A percentile compares a stretch with the other conserved stretches of the same genome.
These are phyloP conservation scores for Sphenostylis stenocarpa DNA, from an alignment of 306 rosid genomes.

Conservation along the genomic window DNA sequence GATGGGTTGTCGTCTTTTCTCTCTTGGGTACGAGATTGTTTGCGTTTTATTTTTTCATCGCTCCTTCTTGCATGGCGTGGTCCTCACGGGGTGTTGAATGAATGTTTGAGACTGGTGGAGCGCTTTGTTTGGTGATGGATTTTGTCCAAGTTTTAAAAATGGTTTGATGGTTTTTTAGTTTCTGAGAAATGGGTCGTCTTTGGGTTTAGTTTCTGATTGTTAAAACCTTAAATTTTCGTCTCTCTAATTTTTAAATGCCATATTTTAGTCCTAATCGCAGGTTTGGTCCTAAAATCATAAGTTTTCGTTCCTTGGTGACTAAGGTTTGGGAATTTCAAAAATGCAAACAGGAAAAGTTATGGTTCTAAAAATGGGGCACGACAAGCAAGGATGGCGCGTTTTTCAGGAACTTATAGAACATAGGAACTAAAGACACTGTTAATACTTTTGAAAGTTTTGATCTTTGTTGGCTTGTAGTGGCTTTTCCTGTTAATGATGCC, in stretches of 20 bases:
- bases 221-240: not conserved
- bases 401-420: not conserved
- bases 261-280: not conserved
- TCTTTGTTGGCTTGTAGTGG: not conserved
- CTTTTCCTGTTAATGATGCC: slow-evolving; percentile 8
- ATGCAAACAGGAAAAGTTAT: not conserved
- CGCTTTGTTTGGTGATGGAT: slow-evolving; percentile 2
- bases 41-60: not conserved
- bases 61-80: slow-evolving; percentile 29
- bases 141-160: not conserved
- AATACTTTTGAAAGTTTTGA: not conserved
- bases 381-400: not conserved
- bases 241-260: not conserved
- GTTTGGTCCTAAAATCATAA: not conserved
- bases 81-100: slow-evolving; percentile 20
- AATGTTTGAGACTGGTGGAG: slow-evolving; percentile 10
- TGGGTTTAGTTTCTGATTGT: not conserved
- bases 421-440: not conserved
- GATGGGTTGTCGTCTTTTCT: slow-evolving; percentile 25
- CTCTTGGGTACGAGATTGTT: not conserved
- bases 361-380: not conserved
- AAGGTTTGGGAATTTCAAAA: not conserved
- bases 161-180: not conserved
- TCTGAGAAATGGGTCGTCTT: not conserved
- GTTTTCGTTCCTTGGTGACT: not conserved